Percentiles rank a stretch among this genome's conserved stretches.
These are phyloP conservation scores for Capsella bursapastoris DNA, from an alignment of 345 rosid genomes.

Conservation along the genomic window DNA sequence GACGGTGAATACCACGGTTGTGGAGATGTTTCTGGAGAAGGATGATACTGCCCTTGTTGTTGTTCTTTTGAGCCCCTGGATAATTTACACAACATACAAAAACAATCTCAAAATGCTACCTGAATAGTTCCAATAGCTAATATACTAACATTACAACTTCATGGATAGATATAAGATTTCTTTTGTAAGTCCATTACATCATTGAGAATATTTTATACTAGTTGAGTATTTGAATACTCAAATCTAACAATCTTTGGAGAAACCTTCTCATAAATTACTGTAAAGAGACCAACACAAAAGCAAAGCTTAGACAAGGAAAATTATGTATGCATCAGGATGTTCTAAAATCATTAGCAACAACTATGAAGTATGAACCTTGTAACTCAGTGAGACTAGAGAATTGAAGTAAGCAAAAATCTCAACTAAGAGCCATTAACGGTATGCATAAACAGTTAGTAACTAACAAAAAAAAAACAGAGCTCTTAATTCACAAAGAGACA, in stretches of 20 bases:
- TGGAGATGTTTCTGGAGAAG: slow-evolving; percentile 57
- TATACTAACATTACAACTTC: slow-evolving; percentile 2
- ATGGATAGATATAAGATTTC: not conserved
- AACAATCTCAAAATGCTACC: slow-evolving; percentile 1
- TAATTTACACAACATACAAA: not conserved
- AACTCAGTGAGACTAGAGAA: not conserved
- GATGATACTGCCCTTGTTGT: slow-evolving; percentile 61
- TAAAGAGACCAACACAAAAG: not conserved
- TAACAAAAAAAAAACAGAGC: not conserved
- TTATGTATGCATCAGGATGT: not conserved
- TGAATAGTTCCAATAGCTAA: not conserved
- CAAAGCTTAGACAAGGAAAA: slow-evolving; percentile 1
- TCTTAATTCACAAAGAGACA: slow-evolving; percentile 4
- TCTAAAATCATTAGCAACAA: not conserved
- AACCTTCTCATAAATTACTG: not conserved
- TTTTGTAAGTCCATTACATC: not conserved
- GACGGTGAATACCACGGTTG: slow-evolving; percentile 88
- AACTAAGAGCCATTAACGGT: not conserved
- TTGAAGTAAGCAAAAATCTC: not conserved
- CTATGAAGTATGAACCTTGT: slow-evolving; percentile 4
- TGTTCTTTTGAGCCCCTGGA: slow-evolving; percentile 78
- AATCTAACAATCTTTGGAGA: not conserved
- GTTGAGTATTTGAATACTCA: not conserved
- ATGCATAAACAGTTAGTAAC: not conserved
- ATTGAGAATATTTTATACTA: not conserved